phyloP scores from a whole-genome alignment of 768 basidiomycete genomes.

The Suillus sp. region DNA sequence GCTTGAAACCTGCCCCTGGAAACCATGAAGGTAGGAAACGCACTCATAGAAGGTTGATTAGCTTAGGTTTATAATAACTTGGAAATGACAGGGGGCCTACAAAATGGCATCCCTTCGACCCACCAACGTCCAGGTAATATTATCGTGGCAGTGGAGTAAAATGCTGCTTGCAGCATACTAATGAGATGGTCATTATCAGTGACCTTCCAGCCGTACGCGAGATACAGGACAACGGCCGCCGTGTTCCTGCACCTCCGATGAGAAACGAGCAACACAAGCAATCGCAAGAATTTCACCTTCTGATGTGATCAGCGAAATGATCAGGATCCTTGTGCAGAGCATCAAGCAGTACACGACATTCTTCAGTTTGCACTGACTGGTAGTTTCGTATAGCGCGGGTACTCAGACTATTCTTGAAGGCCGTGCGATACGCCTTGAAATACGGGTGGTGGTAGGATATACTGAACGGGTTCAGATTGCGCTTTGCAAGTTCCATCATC shows the following conservation, averaged over 20 bases:
- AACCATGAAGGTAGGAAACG: too few species aligned
- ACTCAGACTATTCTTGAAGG: neutral
- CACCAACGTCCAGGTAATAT: too few species aligned
- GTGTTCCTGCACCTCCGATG: neutral
- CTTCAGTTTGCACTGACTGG: neutral
- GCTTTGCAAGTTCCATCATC: neutral
- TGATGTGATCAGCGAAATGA: neutral
- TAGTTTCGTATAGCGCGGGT: conserved; percentile 1
- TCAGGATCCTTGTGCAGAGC: neutral
- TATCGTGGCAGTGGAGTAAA: too few species aligned
- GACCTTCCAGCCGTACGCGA: conserved; percentile 1
- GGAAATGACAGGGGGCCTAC: too few species aligned
- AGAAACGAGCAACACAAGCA: neutral
- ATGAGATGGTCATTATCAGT: neutral
- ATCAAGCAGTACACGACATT: neutral
- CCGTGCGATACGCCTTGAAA: conserved; percentile 3
- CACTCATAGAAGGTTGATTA: too few species aligned
- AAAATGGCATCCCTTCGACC: too few species aligned
- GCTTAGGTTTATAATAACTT: too few species aligned
- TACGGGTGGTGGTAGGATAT: neutral
- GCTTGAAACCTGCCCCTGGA: too few species aligned
- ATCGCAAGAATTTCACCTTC: neutral
- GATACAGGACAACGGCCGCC: neutral
- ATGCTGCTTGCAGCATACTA: too few species aligned
- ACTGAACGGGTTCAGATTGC: neutral